A percentile compares a stretch with the other conserved stretches of the same genome.
Conservation (phyloP, 176 grass and related monocot species). For the Elymus sibiricus region DNA sequence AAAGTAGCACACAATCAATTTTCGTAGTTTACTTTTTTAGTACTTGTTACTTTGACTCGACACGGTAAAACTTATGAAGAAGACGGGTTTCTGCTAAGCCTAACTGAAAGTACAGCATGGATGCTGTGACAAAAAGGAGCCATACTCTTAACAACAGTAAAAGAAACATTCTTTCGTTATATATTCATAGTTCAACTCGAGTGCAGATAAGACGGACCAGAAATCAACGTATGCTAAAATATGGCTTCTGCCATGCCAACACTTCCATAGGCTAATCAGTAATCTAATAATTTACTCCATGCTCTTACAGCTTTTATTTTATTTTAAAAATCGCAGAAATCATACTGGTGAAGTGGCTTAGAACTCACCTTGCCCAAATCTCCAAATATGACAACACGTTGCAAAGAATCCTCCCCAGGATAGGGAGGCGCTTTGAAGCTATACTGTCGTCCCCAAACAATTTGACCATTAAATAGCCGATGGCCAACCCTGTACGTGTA, state of each 20-base stretch:
- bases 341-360: background rate
- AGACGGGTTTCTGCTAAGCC: background rate
- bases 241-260: background rate
- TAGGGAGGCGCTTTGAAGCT: slow-evolving; percentile 85
- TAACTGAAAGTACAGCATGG: background rate
- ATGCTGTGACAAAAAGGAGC: background rate
- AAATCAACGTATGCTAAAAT: background rate
- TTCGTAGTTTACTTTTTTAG: background rate
- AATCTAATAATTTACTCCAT: slow-evolving; percentile 5
- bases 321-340: background rate
- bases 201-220: background rate
- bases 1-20: background rate
- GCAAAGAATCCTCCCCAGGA: slow-evolving; percentile 82
- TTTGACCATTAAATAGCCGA: slow-evolving; percentile 53
- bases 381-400: slow-evolving; percentile 81
- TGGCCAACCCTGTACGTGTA: slow-evolving; percentile 82
- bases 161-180: background rate
- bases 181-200: background rate
- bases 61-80: slow-evolving; percentile 14
- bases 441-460: slow-evolving; percentile 70
- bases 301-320: background rate
- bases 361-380: slow-evolving; percentile 79
- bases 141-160: background rate
- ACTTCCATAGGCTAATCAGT: background rate
- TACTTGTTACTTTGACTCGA: background rate